Percentiles rank a stretch among this genome's conserved stretches.
These are phyloP conservation scores for Calonectria pauciramosa DNA, from an alignment of 2,329 filamentous ascomycete genomes.

Conservation along the genomic window DNA sequence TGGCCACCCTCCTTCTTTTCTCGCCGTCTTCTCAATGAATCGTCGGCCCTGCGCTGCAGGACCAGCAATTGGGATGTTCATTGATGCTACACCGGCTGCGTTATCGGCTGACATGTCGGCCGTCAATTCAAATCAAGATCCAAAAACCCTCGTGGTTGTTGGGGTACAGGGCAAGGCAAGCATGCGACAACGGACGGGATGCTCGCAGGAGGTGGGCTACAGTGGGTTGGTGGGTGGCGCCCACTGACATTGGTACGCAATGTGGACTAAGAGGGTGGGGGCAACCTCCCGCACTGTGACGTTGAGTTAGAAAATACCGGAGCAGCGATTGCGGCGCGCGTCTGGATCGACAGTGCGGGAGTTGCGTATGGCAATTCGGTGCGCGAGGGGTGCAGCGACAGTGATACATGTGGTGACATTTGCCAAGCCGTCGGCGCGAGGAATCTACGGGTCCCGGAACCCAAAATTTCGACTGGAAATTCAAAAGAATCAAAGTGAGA, in stretches of 20 bases:
- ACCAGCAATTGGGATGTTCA: constrained; percentile 14
- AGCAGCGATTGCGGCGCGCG: constrained; percentile 29
- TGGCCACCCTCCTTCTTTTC: neutral
- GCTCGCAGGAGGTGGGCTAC: constrained; percentile 14
- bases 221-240: constrained; percentile 15
- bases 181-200: constrained; percentile 13
- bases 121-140: constrained; percentile 27
- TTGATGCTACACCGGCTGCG: constrained; percentile 5
- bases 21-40: constrained; percentile 4
- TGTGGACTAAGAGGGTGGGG: constrained; percentile 15
- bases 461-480: neutral
- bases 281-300: constrained; percentile 21
- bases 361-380: constrained; percentile 14
- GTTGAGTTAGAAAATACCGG: constrained; percentile 7
- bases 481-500: neutral
- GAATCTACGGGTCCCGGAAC: neutral
- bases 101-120: constrained; percentile 19
- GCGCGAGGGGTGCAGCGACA: constrained; percentile 13
- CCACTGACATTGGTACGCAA: constrained; percentile 10
- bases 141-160: constrained; percentile 23
- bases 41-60: neutral
- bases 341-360: constrained; percentile 4
- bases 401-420: neutral
- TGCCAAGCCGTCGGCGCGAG: neutral
- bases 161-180: constrained; percentile 10